Percentiles rank a stretch among this genome's conserved stretches.
These are phyloP conservation scores for Pseudophaeomoniella oleicola DNA, from an alignment of 2,329 filamentous ascomycete species.

Conservation along the genomic window DNA sequence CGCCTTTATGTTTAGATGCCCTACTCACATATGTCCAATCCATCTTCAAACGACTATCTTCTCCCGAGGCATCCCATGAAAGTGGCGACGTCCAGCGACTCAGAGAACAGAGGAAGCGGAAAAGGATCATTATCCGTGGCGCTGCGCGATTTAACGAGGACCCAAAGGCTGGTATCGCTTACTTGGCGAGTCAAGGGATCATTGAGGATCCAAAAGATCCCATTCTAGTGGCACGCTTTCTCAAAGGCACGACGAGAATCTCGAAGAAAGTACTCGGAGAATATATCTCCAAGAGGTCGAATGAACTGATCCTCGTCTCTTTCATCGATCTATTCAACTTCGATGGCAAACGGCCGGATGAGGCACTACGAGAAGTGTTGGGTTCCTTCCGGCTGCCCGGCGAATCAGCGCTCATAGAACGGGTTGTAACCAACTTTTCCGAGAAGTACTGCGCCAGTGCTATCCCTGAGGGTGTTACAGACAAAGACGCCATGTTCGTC, in stretches of 20 bases:
- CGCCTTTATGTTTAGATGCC: conserved; percentile 84
- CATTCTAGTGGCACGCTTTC: conserved; percentile 65
- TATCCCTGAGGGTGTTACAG: conserved; percentile 58
- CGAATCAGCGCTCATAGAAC: conserved; percentile 82
- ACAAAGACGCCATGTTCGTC: conserved; percentile 79
- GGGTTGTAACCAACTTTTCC: conserved; percentile 76
- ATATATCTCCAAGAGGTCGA: conserved; percentile 79
- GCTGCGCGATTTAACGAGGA: conserved; percentile 89
- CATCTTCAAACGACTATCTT: conserved; percentile 70
- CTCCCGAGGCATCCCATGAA: conserved; percentile 43
- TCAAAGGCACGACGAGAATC: conserved; percentile 73
- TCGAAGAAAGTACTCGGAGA: conserved; percentile 88
- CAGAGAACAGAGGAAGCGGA: conserved; percentile 59
- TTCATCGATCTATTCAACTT: conserved; percentile 89
- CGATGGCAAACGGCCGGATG: conserved; percentile 69
- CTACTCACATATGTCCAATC: conserved; percentile 84
- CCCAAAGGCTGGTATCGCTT: conserved; percentile 77
- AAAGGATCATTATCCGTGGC: conserved; percentile 79
- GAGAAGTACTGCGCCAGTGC: conserved; percentile 66
- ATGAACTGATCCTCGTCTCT: conserved; percentile 68
- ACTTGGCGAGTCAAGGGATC: conserved; percentile 70
- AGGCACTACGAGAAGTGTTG: conserved; percentile 74
- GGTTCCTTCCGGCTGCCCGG: conserved; percentile 88
- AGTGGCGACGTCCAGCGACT: conserved; percentile 52
- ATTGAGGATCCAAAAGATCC: conserved; percentile 64